Percentiles rank a stretch among this genome's conserved stretches.
These are phyloP conservation scores for Oleoguttula mirabilis DNA, from an alignment of 495 filamentous ascomycete genomes.

Conservation along the genomic window DNA sequence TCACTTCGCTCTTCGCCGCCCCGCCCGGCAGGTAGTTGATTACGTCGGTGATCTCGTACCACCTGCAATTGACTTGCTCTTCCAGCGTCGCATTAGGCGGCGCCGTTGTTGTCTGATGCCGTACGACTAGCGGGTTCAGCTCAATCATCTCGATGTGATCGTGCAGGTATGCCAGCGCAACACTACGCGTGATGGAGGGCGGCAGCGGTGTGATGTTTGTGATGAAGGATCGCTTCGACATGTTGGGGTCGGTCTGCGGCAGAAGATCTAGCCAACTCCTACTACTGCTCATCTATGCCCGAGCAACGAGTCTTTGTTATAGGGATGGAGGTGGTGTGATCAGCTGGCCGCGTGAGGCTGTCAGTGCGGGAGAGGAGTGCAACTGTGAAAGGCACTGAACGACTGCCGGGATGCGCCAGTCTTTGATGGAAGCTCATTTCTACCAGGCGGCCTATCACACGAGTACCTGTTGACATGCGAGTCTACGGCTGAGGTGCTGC, in stretches of 20 bases:
- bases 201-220: conserved; percentile 65
- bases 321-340: too few relatives aligned
- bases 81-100: conserved; percentile 51
- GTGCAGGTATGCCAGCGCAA: conserved; percentile 57
- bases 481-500: too few relatives aligned
- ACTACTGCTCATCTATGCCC: background rate
- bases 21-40: conserved; percentile 61
- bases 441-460: too few relatives aligned
- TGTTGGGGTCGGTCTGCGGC: background rate
- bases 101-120: conserved; percentile 49
- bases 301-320: too few relatives aligned
- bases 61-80: conserved; percentile 49
- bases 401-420: too few relatives aligned
- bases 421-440: too few relatives aligned
- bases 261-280: conserved; percentile 2
- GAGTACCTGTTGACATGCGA: too few relatives aligned
- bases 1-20: conserved; percentile 50
- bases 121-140: conserved; percentile 65
- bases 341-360: too few relatives aligned
- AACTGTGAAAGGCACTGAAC: too few relatives aligned
- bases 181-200: conserved; percentile 48
- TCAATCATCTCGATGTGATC: conserved; percentile 68
- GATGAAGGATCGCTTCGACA: conserved; percentile 30
- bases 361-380: too few relatives aligned
- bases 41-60: conserved; percentile 62